phyloP scores from a whole-genome alignment of 1,284 basidiomycete species.

The Sanguinoderma infundibulare region DNA sequence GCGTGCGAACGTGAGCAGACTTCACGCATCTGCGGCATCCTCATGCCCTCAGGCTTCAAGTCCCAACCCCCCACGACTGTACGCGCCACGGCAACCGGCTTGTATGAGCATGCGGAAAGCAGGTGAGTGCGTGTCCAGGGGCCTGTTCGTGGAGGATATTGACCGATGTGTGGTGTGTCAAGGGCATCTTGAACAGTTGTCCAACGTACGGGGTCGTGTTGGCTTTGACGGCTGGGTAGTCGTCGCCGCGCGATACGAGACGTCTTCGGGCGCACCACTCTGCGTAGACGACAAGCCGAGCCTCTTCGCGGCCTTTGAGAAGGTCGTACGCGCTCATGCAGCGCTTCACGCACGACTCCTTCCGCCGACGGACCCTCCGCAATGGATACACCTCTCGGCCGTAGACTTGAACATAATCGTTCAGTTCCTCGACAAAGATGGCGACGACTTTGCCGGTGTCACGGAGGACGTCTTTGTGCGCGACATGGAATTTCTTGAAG shows the following conservation, averaged over 20 bases:
- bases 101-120: not conserved
- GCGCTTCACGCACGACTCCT: slow-evolving; percentile 35
- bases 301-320: slow-evolving; percentile 39
- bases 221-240: not conserved
- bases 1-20: too few species aligned
- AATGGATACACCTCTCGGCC: slow-evolving; percentile 34
- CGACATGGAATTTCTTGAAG: slow-evolving; percentile 31
- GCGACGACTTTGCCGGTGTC: slow-evolving; percentile 30
- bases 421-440: slow-evolving; percentile 31
- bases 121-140: not conserved
- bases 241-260: not conserved
- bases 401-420: slow-evolving; percentile 40
- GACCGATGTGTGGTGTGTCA: not conserved
- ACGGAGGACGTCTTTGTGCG: slow-evolving; percentile 34
- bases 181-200: not conserved
- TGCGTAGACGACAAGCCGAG: slow-evolving; percentile 5
- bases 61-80: too few species aligned
- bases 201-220: not conserved
- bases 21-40: too few species aligned
- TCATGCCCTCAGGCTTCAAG: too few species aligned
- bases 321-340: slow-evolving; percentile 33
- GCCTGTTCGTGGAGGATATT: not conserved
- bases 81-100: too few species aligned
- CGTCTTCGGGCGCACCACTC: not conserved
- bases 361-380: slow-evolving; percentile 10